These are phyloP conservation scores for Setaria italica DNA, from an alignment of 202 grass and related monocot genomes.

Conservation along the genomic window DNA sequence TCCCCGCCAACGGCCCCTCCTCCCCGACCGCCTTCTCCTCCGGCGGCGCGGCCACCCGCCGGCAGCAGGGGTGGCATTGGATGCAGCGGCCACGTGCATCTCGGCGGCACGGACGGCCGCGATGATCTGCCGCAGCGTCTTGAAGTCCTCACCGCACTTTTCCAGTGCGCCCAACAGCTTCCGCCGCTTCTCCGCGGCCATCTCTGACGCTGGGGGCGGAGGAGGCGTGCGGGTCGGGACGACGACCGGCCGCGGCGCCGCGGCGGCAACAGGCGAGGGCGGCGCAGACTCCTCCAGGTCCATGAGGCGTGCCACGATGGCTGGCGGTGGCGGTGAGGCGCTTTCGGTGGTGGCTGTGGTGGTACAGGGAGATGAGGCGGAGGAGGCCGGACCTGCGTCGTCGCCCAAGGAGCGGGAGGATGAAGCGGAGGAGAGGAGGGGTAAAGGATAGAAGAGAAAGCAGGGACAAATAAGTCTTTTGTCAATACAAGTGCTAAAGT, in stretches of 20 bases:
- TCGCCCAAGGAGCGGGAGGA: no score
- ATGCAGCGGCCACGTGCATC: conserved; percentile 46
- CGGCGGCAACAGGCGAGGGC: conserved; percentile 20
- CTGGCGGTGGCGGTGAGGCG: conserved; percentile 70
- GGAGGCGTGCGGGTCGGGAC: conserved; percentile 46
- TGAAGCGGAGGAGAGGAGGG: no score
- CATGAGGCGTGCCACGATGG: conserved; percentile 92
- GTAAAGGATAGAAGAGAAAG: no score
- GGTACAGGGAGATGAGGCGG: conserved; percentile 78
- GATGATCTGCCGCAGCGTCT: conserved; percentile 82
- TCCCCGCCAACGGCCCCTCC: no score
- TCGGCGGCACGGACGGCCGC: conserved; percentile 75
- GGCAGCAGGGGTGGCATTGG: not conserved
- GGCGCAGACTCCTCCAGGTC: conserved; percentile 72
- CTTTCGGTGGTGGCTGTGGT: conserved; percentile 67
- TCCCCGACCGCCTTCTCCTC: no score
- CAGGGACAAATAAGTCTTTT: no score
- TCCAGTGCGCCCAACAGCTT: conserved; percentile 90
- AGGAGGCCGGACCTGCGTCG: conserved; percentile 83
- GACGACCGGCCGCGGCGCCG: conserved; percentile 17
- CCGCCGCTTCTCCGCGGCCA: conserved; percentile 71
- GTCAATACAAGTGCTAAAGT: no score
- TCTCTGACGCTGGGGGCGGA: conserved; percentile 41
- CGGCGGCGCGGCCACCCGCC: no score
- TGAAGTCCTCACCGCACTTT: conserved; percentile 96